Evolutionary conservation across 169 alveolate genomes (phyloP).

Genomic region (Plasmodium yoelii): DNA sequence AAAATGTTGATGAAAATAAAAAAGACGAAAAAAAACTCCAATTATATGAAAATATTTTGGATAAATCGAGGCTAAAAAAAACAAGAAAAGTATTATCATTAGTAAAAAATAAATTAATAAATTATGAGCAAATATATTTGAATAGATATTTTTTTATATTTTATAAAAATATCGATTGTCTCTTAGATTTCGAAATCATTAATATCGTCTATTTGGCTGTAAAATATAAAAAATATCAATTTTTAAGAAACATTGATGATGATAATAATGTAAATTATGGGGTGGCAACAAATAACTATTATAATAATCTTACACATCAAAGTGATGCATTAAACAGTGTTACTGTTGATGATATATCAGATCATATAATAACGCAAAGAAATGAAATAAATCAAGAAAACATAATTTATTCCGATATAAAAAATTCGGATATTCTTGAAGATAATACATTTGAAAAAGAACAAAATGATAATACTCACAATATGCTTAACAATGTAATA

Average conservation of each 20-base stretch:
- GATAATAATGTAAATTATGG: not conserved
- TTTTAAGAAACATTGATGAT: not conserved
- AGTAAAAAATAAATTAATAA: constrained; percentile 33
- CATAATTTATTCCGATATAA: not conserved
- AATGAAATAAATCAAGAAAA: not conserved
- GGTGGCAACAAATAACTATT: not conserved
- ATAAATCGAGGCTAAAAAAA: constrained; percentile 49
- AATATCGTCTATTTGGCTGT: constrained; percentile 41
- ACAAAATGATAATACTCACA: not conserved
- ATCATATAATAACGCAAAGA: constrained; percentile 2
- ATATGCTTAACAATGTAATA: not conserved
- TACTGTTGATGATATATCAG: constrained; percentile 32
- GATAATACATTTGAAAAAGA: not conserved
- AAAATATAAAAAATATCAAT: constrained; percentile 31
- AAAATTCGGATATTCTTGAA: not conserved
- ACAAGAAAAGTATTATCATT: constrained; percentile 37
- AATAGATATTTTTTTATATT: constrained; percentile 52
- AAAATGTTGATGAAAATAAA: not conserved
- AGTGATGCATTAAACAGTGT: not conserved
- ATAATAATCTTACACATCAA: no score
- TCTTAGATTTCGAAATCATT: constrained; percentile 32
- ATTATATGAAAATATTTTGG: constrained; percentile 16
- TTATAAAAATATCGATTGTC: constrained; percentile 49
- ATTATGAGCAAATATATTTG: constrained; percentile 34
- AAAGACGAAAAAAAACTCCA: constrained; percentile 19